phyloP scores from a whole-genome alignment of 352 stramenopile species.

The Phytophthora tubulina region DNA sequence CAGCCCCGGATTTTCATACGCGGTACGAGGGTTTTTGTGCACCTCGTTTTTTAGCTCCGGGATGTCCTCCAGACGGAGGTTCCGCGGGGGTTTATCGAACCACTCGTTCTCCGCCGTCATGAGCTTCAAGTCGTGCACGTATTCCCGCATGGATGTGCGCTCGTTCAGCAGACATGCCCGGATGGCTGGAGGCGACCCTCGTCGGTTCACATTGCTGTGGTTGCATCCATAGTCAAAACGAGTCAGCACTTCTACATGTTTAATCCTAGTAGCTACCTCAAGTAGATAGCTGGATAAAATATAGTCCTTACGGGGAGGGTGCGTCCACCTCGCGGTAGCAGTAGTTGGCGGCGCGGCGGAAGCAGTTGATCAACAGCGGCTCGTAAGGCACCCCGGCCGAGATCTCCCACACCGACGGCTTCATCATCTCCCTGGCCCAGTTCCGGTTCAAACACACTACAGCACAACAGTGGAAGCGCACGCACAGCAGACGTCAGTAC shows the following conservation, averaged over 20 bases:
- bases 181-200: conserved; percentile 85
- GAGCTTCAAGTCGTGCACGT: conserved; percentile 82
- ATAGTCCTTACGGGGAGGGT: conserved; percentile 76
- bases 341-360: conserved; percentile 86
- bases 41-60: conserved; percentile 67
- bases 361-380: conserved; percentile 83
- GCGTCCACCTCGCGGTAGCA: conserved; percentile 90
- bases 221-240: conserved; percentile 7
- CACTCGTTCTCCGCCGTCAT: conserved; percentile 82
- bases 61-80: conserved; percentile 59
- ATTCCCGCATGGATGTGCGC: conserved; percentile 87
- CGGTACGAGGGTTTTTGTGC: conserved; percentile 53
- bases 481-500: conserved; percentile 21
- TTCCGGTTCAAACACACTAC: conserved; percentile 74
- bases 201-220: conserved; percentile 86
- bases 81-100: conserved; percentile 58
- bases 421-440: conserved; percentile 87
- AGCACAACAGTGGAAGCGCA: conserved; percentile 19
- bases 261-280: background rate
- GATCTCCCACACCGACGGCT: conserved; percentile 85
- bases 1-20: conserved; percentile 77
- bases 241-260: conserved; percentile 19
- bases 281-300: background rate
- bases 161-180: conserved; percentile 86
- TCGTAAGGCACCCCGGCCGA: conserved; percentile 79